Evolutionary conservation across 1,139 yeast species (phyloP).

Genomic region (Saccharomycopsis hybrid): DNA sequence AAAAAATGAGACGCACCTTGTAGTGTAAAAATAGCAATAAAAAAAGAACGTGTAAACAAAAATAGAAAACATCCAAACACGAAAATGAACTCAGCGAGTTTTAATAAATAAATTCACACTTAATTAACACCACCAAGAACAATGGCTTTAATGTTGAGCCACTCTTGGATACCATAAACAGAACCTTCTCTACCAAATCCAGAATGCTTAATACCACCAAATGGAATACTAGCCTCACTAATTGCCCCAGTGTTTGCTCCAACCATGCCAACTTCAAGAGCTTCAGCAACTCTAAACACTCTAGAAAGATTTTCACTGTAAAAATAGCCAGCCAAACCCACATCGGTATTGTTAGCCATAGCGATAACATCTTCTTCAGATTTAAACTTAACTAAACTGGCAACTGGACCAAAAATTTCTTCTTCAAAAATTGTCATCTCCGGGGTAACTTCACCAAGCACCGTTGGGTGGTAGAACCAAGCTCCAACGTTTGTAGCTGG

Average conservation of each 20-base stretch:
- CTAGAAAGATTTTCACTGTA: slow-evolving; percentile 61
- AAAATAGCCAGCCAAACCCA: slow-evolving; percentile 77
- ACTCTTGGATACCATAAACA: slow-evolving; percentile 68
- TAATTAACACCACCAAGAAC: slow-evolving; percentile 34
- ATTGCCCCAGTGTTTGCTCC: slow-evolving; percentile 70
- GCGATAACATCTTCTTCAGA: slow-evolving; percentile 63
- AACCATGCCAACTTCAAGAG: slow-evolving; percentile 75
- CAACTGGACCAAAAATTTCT: slow-evolving; percentile 90
- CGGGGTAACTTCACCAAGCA: slow-evolving; percentile 57
- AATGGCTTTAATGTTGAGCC: slow-evolving; percentile 57
- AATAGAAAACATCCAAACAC: too few relatives aligned
- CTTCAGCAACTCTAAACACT: slow-evolving; percentile 61
- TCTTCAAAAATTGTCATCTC: slow-evolving; percentile 60
- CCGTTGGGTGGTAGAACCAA: slow-evolving; percentile 71
- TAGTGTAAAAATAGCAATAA: too few relatives aligned
- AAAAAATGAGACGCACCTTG: too few relatives aligned
- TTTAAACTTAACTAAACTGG: slow-evolving; percentile 63
- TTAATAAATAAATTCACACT: background rate
- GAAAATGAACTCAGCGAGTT: too few relatives aligned
- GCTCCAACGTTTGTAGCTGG: slow-evolving; percentile 61
- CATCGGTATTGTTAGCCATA: slow-evolving; percentile 62
- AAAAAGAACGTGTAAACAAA: too few relatives aligned
- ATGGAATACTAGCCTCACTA: slow-evolving; percentile 67
- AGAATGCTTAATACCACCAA: slow-evolving; percentile 75
- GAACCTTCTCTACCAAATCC: slow-evolving; percentile 86